Base-by-base conservation (phyloP, 495 filamentous ascomycete genomes). In the Neurospora sp. region DNA sequence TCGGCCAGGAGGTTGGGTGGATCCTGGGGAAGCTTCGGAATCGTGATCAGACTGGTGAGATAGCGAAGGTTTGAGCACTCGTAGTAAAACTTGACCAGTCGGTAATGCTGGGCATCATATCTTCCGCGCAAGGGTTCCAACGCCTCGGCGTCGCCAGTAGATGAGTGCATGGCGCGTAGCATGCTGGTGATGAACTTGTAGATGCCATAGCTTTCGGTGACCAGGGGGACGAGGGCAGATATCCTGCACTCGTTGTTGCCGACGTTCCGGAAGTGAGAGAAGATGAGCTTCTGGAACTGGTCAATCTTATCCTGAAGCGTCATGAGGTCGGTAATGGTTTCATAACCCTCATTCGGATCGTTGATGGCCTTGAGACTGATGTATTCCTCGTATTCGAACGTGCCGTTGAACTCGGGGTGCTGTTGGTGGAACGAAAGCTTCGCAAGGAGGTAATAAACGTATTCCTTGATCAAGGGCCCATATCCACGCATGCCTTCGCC, bases 351-450 rank as follows among this genome's bases (percentile, higher is more conserved):
- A 79, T 99, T 98, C 12, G 96, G 96, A 85, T 99, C 96, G 82
- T 98, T 97, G 84, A 97, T 98, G 5, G 93, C 92, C 84, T 98
- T 98, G 81, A 99, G 86, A 78, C 93, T 97, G 81, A 98, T 94
- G 81, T 99, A 99, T 79, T 99, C 96, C 86, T 98, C 96, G 76
- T 99, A 99, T 79, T 99, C 96, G 78, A 98, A 98, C 37, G 96
- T 90, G 88, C 96, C 96, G 81, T 98, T 98, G 87, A 99, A 99
- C 82, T 97, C 96, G 14, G 94, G 94, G 82, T 99, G 96, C 75
- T 97, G 92, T 74, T 93, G 89, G 82, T 98, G 96, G 86, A 99
- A 99, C 1, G 88, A 86, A 73, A 99, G 85, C 84, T 99, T 99
- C 39, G 95, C 92, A 72, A 96, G 89, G 35, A 99, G 89, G 84